These are phyloP conservation scores for Fusarium pseudocircinatum DNA, from an alignment of 2,329 filamentous ascomycete species.

Conservation along the genomic window DNA sequence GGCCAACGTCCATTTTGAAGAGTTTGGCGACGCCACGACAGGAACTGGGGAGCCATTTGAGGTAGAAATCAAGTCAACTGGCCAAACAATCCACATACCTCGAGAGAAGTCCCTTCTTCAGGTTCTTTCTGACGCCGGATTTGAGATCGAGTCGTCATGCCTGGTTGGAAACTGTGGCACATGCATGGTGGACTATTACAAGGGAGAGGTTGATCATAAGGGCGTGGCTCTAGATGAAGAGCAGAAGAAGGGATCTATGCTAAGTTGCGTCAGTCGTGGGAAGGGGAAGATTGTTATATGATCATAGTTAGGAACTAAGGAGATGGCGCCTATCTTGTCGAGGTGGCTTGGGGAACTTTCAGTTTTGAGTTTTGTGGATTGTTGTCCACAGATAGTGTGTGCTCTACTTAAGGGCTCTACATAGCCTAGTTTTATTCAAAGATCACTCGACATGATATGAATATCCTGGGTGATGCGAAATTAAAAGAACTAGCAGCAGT, in stretches of 20 bases:
- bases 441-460: background rate
- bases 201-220: slow-evolving; percentile 25
- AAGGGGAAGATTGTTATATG: slow-evolving; percentile 16
- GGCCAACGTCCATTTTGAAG: slow-evolving; percentile 11
- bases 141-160: slow-evolving; percentile 27
- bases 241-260: slow-evolving; percentile 17
- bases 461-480: rapidly evolving
- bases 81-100: background rate
- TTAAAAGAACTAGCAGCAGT: background rate
- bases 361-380: background rate
- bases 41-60: slow-evolving; percentile 26
- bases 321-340: too few relatives aligned
- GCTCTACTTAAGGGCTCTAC: background rate
- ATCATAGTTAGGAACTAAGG: too few relatives aligned
- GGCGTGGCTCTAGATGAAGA: slow-evolving; percentile 23
- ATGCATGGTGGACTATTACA: slow-evolving; percentile 21
- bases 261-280: slow-evolving; percentile 28
- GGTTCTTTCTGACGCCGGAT: slow-evolving; percentile 17
- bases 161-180: slow-evolving; percentile 28
- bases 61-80: slow-evolving; percentile 8
- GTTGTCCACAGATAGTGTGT: background rate
- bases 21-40: slow-evolving; percentile 12
- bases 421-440: rapidly evolving
- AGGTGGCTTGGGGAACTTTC: background rate
- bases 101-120: slow-evolving; percentile 19